Evolutionary conservation across 1,139 yeast genomes (phyloP), one percentile per base, ranked within the genome.

Genomic region (Geotrichum phurueaensis): DNA sequence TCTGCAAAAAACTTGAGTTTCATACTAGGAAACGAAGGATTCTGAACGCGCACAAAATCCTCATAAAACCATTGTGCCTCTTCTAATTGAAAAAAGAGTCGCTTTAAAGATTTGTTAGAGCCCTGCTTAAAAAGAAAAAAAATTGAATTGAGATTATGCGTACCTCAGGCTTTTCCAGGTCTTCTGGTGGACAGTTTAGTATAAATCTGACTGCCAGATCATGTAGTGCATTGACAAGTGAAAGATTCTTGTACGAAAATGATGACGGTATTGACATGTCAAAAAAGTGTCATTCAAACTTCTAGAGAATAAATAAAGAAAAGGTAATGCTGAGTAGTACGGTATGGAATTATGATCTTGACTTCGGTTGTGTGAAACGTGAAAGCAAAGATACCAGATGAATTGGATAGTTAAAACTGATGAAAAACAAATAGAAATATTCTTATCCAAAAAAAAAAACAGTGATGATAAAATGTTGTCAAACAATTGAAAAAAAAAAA

Each of bases 31-130:
- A 94, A 78, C 36, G 81, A 74, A 1, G 96, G 95, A 71, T 90
- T 87, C 69, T 86, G 77, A 54, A 82, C 84, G 48, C 94, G 82
- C 18, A 87, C 80, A 70, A 87, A 92, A 74, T 95, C 99, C 56
- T 89, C 84, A 73, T 92, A 95, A 72, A 89, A 95, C 99, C 99
- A 95, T 70, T 91, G 97, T 1, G 99, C 99, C 74, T 95, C 99
- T 78, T 95, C 99, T 51, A 95, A 86, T 71, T 92, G 97, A 76
- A 95, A 95, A 70, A 91, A 84, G 47, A 92, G 87, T 70, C 99
- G 80, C 68, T 78, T 39, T 22, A 31, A 18, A 20, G 4, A 54
- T 53, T 58, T 53, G 61, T 25, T n/a, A 36, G 43, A 9, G 9
- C 15, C 18, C 15, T 22, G 48, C n/a, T n/a, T 18, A 39, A 48